Evolutionary conservation across 2,329 filamentous ascomycete species (phyloP).

Genomic region (Ophiocordyceps camponoti-saundersi): DNA sequence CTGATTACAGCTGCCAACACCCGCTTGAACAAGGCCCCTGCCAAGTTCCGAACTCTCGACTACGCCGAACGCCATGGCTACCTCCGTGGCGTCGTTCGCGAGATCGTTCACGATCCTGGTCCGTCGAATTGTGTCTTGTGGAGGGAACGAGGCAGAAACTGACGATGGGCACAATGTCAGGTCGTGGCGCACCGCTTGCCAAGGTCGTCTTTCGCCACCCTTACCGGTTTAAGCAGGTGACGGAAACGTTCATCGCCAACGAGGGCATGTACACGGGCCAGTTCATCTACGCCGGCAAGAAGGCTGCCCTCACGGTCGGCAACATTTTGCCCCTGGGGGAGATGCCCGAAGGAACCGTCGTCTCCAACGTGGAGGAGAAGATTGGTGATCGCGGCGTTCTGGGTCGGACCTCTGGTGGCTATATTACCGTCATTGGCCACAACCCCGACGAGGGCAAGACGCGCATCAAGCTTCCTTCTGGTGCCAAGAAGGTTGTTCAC

Average conservation of each 20-base stretch:
- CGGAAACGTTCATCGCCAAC: conserved; percentile 99
- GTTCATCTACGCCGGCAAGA: conserved; percentile 99
- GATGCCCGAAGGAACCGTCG: conserved; percentile 97
- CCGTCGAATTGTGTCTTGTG: conserved; percentile 10
- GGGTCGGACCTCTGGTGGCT: conserved; percentile 96
- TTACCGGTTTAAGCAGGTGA: conserved; percentile 94
- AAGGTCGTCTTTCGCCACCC: conserved; percentile 94
- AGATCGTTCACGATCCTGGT: conserved; percentile 97
- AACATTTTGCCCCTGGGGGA: conserved; percentile 91
- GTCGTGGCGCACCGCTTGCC: conserved; percentile 90
- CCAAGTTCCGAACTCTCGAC: conserved; percentile 94
- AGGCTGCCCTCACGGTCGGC: conserved; percentile 88
- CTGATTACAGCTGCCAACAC: conserved; percentile 50
- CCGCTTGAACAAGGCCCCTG: conserved; percentile 69
- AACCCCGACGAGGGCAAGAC: conserved; percentile 99
- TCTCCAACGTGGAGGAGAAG: conserved; percentile 99
- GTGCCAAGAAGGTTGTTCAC: conserved; percentile 97
- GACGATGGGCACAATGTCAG: conserved; percentile 12
- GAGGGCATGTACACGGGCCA: conserved; percentile 99
- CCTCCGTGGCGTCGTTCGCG: conserved; percentile 91
- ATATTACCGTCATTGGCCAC: conserved; percentile 94
- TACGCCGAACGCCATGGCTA: conserved; percentile 96
- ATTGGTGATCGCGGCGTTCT: conserved; percentile 90
- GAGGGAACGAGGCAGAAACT: conserved; percentile 7
- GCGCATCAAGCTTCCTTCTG: conserved; percentile 96